Conservation (phyloP, 768 basidiomycete genomes). For the Trametes villosa region DNA sequence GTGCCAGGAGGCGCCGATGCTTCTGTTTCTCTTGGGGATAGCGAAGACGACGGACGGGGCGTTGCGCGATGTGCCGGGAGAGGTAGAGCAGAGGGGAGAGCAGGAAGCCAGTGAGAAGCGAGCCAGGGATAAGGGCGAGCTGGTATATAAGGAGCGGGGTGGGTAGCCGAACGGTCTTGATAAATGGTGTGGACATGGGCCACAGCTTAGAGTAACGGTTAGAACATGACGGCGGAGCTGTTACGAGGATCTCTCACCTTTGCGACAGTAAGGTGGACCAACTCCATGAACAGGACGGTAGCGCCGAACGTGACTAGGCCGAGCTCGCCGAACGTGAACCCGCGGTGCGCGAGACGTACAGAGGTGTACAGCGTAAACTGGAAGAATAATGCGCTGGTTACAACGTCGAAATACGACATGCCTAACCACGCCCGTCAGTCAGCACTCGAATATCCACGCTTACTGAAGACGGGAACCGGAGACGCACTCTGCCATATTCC, state of each 20-base stretch:
- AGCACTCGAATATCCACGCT: background rate
- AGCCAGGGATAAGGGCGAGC: constrained; percentile 89
- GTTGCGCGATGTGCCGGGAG: constrained; percentile 88
- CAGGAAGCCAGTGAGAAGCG: constrained; percentile 89
- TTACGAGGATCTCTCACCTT: too few relatives aligned
- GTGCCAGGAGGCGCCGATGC: constrained; percentile 82
- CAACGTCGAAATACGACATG: constrained; percentile 75
- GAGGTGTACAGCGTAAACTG: constrained; percentile 91
- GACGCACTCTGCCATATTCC: constrained; percentile 75
- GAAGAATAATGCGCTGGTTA: constrained; percentile 77
- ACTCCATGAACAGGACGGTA: constrained; percentile 84
- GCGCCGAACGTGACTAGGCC: constrained; percentile 89
- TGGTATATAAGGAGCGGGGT: constrained; percentile 93
- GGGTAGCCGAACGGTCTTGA: constrained; percentile 91
- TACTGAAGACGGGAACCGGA: constrained; percentile 1
- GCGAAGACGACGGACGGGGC: constrained; percentile 79
- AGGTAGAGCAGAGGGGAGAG: constrained; percentile 92
- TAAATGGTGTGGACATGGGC: constrained; percentile 78
- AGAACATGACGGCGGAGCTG: too few relatives aligned
- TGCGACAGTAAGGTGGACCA: constrained; percentile 81
- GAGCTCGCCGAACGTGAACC: constrained; percentile 94
- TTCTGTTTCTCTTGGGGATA: constrained; percentile 82
- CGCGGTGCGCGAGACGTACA: constrained; percentile 88
- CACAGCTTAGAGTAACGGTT: constrained; percentile 56
- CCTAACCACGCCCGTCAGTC: constrained; percentile 50